These are phyloP conservation scores for Phragmites australis DNA, from an alignment of 176 grass and related monocot species.

Conservation along the genomic window DNA sequence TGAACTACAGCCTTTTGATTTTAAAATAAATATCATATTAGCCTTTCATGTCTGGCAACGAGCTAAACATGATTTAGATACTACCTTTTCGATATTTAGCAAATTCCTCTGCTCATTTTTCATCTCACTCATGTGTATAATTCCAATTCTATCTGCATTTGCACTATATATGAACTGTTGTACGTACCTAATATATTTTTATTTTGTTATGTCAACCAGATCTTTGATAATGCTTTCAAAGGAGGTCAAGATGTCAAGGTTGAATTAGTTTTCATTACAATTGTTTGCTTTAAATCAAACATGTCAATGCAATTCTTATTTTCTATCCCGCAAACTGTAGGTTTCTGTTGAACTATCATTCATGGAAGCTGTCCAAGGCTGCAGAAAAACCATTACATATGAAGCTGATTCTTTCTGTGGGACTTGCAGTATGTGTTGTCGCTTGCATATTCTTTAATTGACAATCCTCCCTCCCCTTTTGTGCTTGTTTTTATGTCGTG, in stretches of 20 bases:
- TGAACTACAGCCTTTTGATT: not conserved
- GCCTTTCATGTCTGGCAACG: not conserved
- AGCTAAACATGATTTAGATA: slow-evolving; percentile 7
- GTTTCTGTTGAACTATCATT: slow-evolving; percentile 88
- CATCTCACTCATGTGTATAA: not conserved
- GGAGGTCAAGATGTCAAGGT: slow-evolving; percentile 98
- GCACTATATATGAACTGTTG: slow-evolving; percentile 7
- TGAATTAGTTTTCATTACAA: slow-evolving; percentile 19
- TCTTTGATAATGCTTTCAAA: slow-evolving; percentile 67
- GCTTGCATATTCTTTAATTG: slow-evolving; percentile 19
- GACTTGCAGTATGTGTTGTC: slow-evolving; percentile 79
- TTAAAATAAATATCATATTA: slow-evolving; percentile 4
- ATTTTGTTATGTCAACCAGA: slow-evolving; percentile 57
- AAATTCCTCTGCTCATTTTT: not conserved
- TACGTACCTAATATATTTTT: slow-evolving; percentile 30
- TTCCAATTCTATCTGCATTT: slow-evolving; percentile 8
- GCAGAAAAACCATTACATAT: slow-evolving; percentile 82
- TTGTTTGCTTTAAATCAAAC: slow-evolving; percentile 4
- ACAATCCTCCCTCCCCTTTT: not conserved
- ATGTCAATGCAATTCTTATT: slow-evolving; percentile 33
- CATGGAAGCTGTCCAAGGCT: slow-evolving; percentile 98
- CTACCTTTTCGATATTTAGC: slow-evolving; percentile 2
- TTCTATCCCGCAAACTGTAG: slow-evolving; percentile 37
- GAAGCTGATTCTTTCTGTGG: slow-evolving; percentile 73
- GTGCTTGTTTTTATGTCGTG: slow-evolving; percentile 8